Conservation (phyloP, 352 stramenopile species). For the Globisporangium perplexum region DNA sequence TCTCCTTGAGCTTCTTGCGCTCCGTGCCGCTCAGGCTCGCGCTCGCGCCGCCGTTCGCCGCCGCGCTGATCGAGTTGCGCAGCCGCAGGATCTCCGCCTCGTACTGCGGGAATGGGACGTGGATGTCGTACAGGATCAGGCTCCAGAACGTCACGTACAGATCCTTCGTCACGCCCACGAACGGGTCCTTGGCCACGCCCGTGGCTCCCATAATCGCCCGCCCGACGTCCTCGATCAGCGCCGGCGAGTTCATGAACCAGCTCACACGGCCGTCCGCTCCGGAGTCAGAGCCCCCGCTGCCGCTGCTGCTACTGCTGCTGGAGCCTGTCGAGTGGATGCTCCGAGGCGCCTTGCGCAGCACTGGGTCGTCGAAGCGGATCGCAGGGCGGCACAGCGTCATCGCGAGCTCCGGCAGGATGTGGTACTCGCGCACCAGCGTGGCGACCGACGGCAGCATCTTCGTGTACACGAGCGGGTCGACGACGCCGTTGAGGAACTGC, state of each 20-base stretch:
- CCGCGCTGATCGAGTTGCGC: conserved; percentile 45
- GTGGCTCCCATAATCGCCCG: conserved; percentile 20
- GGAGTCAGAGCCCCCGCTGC: conserved; percentile 5
- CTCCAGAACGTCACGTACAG: conserved; percentile 85
- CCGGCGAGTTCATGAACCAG: conserved; percentile 66
- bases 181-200: conserved; percentile 25
- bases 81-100: conserved; percentile 75
- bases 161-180: conserved; percentile 65
- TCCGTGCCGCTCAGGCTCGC: conserved; percentile 36
- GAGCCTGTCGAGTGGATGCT: conserved; percentile 42
- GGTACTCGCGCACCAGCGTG: conserved; percentile 64
- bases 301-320: conserved; percentile 21
- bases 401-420: conserved; percentile 62
- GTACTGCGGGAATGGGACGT: conserved; percentile 83
- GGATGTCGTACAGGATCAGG: conserved; percentile 83
- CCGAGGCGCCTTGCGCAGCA: conserved; percentile 58
- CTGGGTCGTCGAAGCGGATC: conserved; percentile 66
- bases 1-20: conserved; percentile 79
- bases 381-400: conserved; percentile 76
- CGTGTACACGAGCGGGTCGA: conserved; percentile 61
- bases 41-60: conserved; percentile 10
- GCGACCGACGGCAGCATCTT: conserved; percentile 67
- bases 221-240: conserved; percentile 55
- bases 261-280: conserved; percentile 10
- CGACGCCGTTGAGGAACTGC: conserved; percentile 77